Percentiles rank a stretch among this genome's conserved stretches.
These are phyloP conservation scores for Peronospora destructor DNA, from an alignment of 352 stramenopile genomes.

Conservation along the genomic window DNA sequence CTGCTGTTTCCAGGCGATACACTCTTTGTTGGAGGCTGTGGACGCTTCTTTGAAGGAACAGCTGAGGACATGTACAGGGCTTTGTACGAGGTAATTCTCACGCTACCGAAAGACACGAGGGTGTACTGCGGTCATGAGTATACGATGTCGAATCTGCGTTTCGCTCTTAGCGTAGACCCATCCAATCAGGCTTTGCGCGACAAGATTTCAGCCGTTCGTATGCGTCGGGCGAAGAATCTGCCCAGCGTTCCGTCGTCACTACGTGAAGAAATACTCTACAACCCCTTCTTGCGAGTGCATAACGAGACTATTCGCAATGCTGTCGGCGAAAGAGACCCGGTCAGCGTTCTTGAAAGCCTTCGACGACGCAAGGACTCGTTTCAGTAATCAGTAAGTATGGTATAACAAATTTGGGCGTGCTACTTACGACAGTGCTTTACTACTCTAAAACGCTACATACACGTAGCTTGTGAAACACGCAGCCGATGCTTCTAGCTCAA, in stretches of 20 bases:
- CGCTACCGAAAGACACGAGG: slow-evolving; percentile 77
- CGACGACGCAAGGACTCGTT: slow-evolving; percentile 74
- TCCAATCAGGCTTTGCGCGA: slow-evolving; percentile 81
- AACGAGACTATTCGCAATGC: slow-evolving; percentile 77
- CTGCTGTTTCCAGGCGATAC: slow-evolving; percentile 85
- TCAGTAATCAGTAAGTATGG: slow-evolving; percentile 42
- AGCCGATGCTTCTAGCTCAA: slow-evolving; percentile 1
- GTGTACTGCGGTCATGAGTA: slow-evolving; percentile 91
- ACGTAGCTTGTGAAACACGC: background rate
- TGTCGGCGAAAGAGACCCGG: slow-evolving; percentile 63
- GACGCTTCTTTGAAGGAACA: slow-evolving; percentile 85
- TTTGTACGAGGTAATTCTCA: slow-evolving; percentile 83
- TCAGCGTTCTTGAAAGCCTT: slow-evolving; percentile 77
- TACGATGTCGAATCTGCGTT: slow-evolving; percentile 90
- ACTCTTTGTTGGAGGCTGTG: slow-evolving; percentile 81
- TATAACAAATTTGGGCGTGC: slow-evolving; percentile 1
- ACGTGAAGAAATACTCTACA: slow-evolving; percentile 84
- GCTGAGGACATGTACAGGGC: slow-evolving; percentile 85
- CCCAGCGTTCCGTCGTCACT: slow-evolving; percentile 89
- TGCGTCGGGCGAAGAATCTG: slow-evolving; percentile 72
- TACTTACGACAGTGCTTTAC: slow-evolving; percentile 5
- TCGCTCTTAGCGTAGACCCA: slow-evolving; percentile 90
- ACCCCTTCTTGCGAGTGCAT: slow-evolving; percentile 81
- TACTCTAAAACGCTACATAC: background rate
- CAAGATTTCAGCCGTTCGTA: slow-evolving; percentile 80